Evolutionary conservation across 805 yeast species (phyloP).

Genomic region (Diddensiella santjacobensis): DNA sequence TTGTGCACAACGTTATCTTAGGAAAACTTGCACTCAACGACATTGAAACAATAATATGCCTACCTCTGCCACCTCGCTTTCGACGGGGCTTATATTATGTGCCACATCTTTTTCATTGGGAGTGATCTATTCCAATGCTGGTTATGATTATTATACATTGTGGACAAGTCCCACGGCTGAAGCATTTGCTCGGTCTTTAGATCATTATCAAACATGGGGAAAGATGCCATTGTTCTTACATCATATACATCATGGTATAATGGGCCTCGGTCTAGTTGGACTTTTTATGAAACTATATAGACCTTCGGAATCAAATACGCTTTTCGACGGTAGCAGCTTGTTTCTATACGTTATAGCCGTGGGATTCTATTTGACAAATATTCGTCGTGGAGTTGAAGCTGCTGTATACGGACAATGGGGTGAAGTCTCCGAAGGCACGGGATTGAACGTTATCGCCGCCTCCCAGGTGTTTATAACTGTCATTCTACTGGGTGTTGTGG

Average conservation of each 20-base stretch:
- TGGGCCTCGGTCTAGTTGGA: constrained; percentile 67
- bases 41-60: too few species aligned
- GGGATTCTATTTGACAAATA: constrained; percentile 80
- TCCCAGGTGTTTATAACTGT: constrained; percentile 72
- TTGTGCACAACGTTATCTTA: too few species aligned
- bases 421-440: constrained; percentile 81
- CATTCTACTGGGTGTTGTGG: constrained; percentile 70
- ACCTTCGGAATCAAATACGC: constrained; percentile 79
- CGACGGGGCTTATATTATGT: constrained; percentile 31
- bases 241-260: constrained; percentile 58
- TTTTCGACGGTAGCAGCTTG: constrained; percentile 86
- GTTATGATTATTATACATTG: constrained; percentile 74
- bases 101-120: constrained; percentile 79
- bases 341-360: constrained; percentile 67
- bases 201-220: constrained; percentile 76
- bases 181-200: constrained; percentile 58
- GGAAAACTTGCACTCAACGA: too few species aligned
- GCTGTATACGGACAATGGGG: constrained; percentile 82
- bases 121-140: constrained; percentile 67
- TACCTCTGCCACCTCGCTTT: constrained; percentile 31
- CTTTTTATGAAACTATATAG: constrained; percentile 73
- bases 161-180: constrained; percentile 55
- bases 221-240: constrained; percentile 55
- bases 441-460: constrained; percentile 89
- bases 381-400: constrained; percentile 73